Base-by-base conservation (phyloP, 257 asterid species). In the Solanum etuberosum region DNA sequence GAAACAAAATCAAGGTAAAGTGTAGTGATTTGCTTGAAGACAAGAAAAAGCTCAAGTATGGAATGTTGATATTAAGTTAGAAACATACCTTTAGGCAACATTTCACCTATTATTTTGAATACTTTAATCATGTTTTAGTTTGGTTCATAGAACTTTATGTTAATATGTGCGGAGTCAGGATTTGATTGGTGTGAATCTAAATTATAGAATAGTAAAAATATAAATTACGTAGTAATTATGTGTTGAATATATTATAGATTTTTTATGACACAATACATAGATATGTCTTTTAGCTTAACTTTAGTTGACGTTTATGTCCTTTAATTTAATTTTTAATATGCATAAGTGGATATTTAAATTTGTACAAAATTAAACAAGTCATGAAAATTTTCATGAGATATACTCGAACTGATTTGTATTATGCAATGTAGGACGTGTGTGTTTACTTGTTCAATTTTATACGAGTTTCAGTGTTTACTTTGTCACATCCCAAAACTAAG, bases 401-500 rank as follows among this genome's bases (percentile, higher is more conserved):
- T 11, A n/a, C 2, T 61, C 6, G 14, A 61, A 61, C 2, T n/a
- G 1, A 61, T 61, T n/a, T 23, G 70, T n/a, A 59, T 59, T 59
- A 23, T 59, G 7, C 0, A 8, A 59, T 59, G 3, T 59, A 23
- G 3, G 3, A 61, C 6, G 15, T 0, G 3, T 2, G 13, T 21
- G 2, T 61, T 2, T 21, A n/a, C 2, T n/a, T 5, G 7, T 61
- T n/a, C 2, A 61, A n/a, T 2, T 61, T 10, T 61, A 4, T 61
- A 5, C 16, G 3, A 61, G 0, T 5, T n/a, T 61, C n/a, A 61
- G 1, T 23, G 0, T n/a, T 1, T n/a, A 61, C 2, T 23, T 57
- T 8, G 3, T 1, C 31, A 23, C 31, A 23, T 2, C 14, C 15
- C n/a, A n/a, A 23, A 61, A 9, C 11, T 2, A 59, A 61, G 3